phyloP scores from a whole-genome alignment of 306 rosid genomes.

The Cyamopsis tetragonoloba region DNA sequence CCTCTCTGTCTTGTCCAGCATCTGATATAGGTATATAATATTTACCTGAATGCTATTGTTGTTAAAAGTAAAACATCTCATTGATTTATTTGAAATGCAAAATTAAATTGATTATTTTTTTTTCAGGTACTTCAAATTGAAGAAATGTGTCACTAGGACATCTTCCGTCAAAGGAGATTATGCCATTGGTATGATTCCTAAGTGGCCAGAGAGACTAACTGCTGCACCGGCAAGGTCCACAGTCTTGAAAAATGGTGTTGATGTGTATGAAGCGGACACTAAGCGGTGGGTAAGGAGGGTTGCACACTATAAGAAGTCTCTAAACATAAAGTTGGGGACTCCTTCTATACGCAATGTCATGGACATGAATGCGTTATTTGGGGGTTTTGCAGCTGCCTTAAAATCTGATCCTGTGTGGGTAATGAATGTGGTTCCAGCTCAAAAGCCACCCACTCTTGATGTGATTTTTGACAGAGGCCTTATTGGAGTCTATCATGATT shows the following conservation, averaged over 20 bases:
- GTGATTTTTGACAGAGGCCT: conserved; percentile 86
- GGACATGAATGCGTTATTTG: conserved; percentile 97
- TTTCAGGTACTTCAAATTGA: conserved; percentile 78
- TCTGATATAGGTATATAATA: conserved; percentile 4
- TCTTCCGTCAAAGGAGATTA: conserved; percentile 66
- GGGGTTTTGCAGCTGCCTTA: conserved; percentile 93
- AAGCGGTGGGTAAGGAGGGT: conserved; percentile 75
- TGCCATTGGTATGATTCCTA: conserved; percentile 73
- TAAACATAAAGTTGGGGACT: conserved; percentile 75
- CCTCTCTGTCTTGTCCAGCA: not conserved
- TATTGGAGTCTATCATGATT: conserved; percentile 86
- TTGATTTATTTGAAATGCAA: conserved; percentile 13
- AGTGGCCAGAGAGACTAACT: conserved; percentile 82
- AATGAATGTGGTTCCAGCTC: conserved; percentile 90
- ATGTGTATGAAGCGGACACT: conserved; percentile 77
- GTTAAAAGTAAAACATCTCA: not conserved
- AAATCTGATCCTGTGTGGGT: conserved; percentile 89
- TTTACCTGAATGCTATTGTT: not conserved
- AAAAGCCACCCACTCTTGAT: conserved; percentile 65
- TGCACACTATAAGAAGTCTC: conserved; percentile 62
- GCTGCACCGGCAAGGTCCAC: conserved; percentile 62
- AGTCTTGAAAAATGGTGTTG: conserved; percentile 62
- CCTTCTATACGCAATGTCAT: conserved; percentile 74
- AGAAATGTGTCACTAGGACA: conserved; percentile 71
- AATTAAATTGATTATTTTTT: conserved; percentile 33